These are phyloP conservation scores for Ophiostoma quercus DNA, from an alignment of 2,329 filamentous ascomycete species.

Conservation along the genomic window DNA sequence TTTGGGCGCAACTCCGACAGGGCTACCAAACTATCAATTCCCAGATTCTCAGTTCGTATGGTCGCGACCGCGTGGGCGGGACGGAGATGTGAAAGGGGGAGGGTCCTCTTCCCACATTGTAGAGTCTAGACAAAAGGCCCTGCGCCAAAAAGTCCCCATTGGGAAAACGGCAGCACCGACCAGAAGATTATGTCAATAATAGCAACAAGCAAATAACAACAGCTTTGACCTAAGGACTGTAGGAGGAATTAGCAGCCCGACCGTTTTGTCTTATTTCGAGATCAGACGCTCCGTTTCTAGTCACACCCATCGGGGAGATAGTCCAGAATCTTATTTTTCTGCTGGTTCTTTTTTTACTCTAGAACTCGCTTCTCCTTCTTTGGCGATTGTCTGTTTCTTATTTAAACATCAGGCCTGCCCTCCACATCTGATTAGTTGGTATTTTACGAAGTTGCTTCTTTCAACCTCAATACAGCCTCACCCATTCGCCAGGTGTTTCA, in stretches of 20 bases:
- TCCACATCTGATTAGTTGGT: background rate
- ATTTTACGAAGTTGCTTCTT: background rate
- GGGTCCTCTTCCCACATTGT: background rate
- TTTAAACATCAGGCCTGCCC: background rate
- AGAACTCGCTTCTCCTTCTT: no score
- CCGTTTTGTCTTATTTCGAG: slow-evolving; percentile 4
- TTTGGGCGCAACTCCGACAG: background rate
- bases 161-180: background rate
- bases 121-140: background rate
- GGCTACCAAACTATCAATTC: no score
- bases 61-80: background rate
- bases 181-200: background rate
- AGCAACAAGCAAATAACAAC: background rate
- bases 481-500: background rate
- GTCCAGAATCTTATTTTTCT: background rate
- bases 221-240: background rate
- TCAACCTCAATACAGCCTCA: background rate
- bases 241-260: background rate
- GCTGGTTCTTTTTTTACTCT: background rate
- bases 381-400: background rate
- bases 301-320: slow-evolving; percentile 2
- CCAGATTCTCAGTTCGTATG: background rate
- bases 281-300: background rate
- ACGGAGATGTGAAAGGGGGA: background rate
- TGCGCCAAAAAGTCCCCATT: background rate